Evolutionary conservation across 2,329 filamentous ascomycete genomes (phyloP), one percentile per base, ranked within the genome.

Genomic region (Colletotrichum sp.): DNA sequence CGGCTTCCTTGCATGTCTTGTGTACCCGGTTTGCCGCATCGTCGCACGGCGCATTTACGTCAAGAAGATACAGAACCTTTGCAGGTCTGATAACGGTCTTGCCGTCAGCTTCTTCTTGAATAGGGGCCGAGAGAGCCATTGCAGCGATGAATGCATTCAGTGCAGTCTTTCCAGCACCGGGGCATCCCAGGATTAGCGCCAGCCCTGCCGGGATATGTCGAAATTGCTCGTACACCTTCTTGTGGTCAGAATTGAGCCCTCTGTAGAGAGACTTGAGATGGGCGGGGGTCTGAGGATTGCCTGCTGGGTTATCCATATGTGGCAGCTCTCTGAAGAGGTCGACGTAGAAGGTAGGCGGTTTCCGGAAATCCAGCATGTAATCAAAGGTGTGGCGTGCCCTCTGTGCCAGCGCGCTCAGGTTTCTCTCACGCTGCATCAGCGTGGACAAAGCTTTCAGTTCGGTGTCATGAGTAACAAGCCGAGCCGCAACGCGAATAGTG

Each of bases 41-140:
- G 49, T 89, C 86, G 1, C 87, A 83, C 0, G 88, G 86, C 59
- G 87, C 85, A 78, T 89, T 89, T 69, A 89, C 86, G 69, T 89
- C 88, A 2, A 89, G 81, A 0, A 89, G 79, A 65, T 88, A 89
- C 0, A 89, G 79, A 13, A 89, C 83, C 72, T 78, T 30, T 79
- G 79, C 12, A 78, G 80, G 24, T 79, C 59, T 81, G 18, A 8
- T 52, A 30, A 21, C 57, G 15, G 24, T 70, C 39, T 24, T 59
- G 21, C 21, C 21, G 34, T 62, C 44, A 26, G 21, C 34, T 21
- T 18, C 32, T n/a, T 59, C 21, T 18, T 32, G 18, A 21, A 32
- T 24, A n/a, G 44, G 36, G 8, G 69, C 70, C 16, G 70, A 76
- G 13, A 76, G 10, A 6, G 85, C 84, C 21, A 88, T 79, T 0